These are phyloP conservation scores for Sporothrix schenckii DNA, from an alignment of 2,329 filamentous ascomycete genomes.

Conservation along the genomic window DNA sequence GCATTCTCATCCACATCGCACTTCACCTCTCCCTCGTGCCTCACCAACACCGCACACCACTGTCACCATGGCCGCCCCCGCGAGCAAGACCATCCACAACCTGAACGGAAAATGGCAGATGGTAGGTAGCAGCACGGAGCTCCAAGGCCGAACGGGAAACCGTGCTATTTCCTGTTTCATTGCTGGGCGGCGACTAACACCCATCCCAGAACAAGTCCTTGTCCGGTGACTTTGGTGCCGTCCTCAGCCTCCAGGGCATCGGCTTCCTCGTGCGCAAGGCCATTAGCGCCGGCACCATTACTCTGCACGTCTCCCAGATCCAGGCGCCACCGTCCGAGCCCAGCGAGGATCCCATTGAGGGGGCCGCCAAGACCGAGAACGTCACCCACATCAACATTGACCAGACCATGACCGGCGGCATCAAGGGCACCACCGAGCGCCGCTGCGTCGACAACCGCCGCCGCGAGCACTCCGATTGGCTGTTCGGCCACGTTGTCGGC, in stretches of 20 bases:
- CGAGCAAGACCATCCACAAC: constrained; percentile 66
- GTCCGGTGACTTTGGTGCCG: constrained; percentile 68
- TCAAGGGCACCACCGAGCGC: constrained; percentile 64
- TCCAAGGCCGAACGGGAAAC: not conserved
- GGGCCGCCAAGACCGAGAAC: constrained; percentile 27
- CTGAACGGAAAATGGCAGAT: constrained; percentile 71
- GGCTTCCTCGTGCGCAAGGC: constrained; percentile 73
- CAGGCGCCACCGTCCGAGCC: constrained; percentile 47
- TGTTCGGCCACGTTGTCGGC: constrained; percentile 74
- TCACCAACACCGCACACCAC: constrained; percentile 36
- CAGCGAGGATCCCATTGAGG: constrained; percentile 42
- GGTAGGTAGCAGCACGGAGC: constrained; percentile 48
- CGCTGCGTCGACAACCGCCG: constrained; percentile 56
- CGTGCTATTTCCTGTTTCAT: not conserved
- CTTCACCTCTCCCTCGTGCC: not conserved
- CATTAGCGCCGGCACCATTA: constrained; percentile 69
- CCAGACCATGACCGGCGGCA: constrained; percentile 70
- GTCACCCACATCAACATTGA: constrained; percentile 69
- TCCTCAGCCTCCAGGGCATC: constrained; percentile 72
- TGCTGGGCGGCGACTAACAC: not conserved
- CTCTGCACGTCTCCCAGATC: constrained; percentile 64
- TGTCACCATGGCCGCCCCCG: constrained; percentile 69
- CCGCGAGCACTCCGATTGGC: constrained; percentile 72
- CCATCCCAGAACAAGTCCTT: constrained; percentile 69
- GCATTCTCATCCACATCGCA: not conserved